Evolutionary conservation across 495 filamentous ascomycete genomes (phyloP).

Genomic region (Eremomyces bilateralis): DNA sequence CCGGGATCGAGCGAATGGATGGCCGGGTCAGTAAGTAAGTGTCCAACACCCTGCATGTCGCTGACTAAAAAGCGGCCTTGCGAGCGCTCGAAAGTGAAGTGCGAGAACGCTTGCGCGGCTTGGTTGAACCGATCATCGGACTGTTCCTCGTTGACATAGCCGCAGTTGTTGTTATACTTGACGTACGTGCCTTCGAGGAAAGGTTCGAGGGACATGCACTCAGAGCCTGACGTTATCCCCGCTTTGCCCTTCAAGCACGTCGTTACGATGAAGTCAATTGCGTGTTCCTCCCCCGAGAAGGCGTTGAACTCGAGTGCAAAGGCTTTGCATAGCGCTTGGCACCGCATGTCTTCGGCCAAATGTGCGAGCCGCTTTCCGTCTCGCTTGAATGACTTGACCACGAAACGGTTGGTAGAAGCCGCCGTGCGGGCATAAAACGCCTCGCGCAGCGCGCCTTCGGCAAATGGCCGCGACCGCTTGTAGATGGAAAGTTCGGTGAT

Average conservation of each 20-base stretch:
- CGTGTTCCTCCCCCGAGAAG: constrained; percentile 6
- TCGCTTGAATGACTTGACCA: constrained; percentile 17
- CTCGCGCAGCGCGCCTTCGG: constrained; percentile 13
- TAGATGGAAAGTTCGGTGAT: constrained; percentile 12
- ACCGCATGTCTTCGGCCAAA: constrained; percentile 18
- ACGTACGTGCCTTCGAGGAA: constrained; percentile 17
- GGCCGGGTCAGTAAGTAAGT: constrained; percentile 18
- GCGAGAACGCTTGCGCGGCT: constrained; percentile 21
- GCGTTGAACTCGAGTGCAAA: constrained; percentile 23
- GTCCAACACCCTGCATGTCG: constrained; percentile 19
- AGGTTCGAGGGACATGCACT: constrained; percentile 16
- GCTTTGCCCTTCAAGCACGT: constrained; percentile 12
- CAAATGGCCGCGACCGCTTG: constrained; percentile 15
- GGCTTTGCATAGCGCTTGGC: constrained; percentile 19
- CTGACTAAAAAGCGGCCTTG: constrained; percentile 15
- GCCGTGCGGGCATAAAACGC: constrained; percentile 16
- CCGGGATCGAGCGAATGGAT: constrained; percentile 16
- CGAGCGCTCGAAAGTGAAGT: constrained; percentile 25
- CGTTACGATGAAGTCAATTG: constrained; percentile 19
- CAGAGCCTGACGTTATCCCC: constrained; percentile 8
- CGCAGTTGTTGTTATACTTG: constrained; percentile 22
- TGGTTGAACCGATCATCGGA: constrained; percentile 9
- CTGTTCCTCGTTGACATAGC: constrained; percentile 15
- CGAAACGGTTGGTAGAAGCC: constrained; percentile 10
- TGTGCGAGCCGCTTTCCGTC: constrained; percentile 12